A percentile compares a stretch with the other conserved stretches of the same genome.
Conservation (phyloP, 2,329 filamentous ascomycete species). For the Fusarium staphyleae region DNA sequence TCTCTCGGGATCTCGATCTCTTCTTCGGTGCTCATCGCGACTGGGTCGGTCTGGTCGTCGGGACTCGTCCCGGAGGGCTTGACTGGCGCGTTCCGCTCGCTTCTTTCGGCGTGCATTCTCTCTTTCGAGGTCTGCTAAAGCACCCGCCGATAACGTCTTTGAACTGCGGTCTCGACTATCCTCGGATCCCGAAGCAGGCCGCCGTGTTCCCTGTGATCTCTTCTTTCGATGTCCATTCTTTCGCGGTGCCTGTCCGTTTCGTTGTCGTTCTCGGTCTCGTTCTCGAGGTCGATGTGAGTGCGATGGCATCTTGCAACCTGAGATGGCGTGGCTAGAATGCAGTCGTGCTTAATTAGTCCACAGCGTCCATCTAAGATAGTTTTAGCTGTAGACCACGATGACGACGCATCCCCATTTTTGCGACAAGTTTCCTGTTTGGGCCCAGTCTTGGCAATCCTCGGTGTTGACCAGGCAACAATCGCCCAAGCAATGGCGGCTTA, state of each 20-base stretch:
- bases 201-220: constrained; percentile 42
- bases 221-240: constrained; percentile 49
- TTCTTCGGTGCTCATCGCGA: constrained; percentile 34
- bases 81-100: constrained; percentile 25
- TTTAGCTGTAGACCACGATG: constrained; percentile 20
- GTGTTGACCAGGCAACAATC: constrained; percentile 54
- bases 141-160: constrained; percentile 56
- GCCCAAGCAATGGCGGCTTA: constrained; percentile 29
- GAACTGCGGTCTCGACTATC: constrained; percentile 43
- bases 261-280: constrained; percentile 36
- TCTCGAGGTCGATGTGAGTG: constrained; percentile 40
- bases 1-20: constrained; percentile 35
- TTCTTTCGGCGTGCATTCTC: constrained; percentile 61
- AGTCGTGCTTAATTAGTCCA: constrained; percentile 21
- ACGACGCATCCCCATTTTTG: constrained; percentile 24
- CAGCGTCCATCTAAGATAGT: constrained; percentile 11
- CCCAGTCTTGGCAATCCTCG: constrained; percentile 26
- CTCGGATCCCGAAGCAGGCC: constrained; percentile 46
- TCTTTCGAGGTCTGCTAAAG: constrained; percentile 71
- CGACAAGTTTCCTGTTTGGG: constrained; percentile 35
- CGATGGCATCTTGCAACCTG: constrained; percentile 45
- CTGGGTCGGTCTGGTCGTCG: constrained; percentile 41
- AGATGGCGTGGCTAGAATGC: constrained; percentile 38
- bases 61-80: constrained; percentile 39
- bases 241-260: constrained; percentile 42